Percentiles rank a stretch among this genome's conserved stretches.
phyloP scores from a whole-genome alignment of 352 stramenopile genomes.

The Phytophthora macrochlamydospora region DNA sequence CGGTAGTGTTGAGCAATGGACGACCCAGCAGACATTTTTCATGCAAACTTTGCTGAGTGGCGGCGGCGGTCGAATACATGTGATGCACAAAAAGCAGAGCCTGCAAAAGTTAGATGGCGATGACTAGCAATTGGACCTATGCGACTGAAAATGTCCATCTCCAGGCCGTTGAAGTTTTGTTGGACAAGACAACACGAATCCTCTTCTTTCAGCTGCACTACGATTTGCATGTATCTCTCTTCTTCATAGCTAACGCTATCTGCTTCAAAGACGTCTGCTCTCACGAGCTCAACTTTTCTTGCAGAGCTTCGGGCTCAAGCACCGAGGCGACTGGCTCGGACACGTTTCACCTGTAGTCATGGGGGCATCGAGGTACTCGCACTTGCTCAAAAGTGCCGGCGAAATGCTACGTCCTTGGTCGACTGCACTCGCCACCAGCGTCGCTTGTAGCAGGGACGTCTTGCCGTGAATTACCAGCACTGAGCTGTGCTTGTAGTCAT shows the following conservation, averaged over 20 bases:
- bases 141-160: background rate
- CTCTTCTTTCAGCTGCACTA: background rate
- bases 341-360: slow-evolving; percentile 37
- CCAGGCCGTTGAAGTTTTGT: background rate
- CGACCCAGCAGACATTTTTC: background rate
- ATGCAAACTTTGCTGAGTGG: slow-evolving; percentile 1
- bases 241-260: background rate
- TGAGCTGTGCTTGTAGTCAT: background rate
- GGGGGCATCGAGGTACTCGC: slow-evolving; percentile 41
- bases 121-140: background rate
- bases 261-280: background rate
- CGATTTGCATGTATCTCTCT: background rate
- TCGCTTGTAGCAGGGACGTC: slow-evolving; percentile 18
- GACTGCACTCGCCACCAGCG: slow-evolving; percentile 10
- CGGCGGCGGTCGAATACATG: background rate
- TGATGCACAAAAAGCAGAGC: background rate
- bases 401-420: background rate
- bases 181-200: background rate
- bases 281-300: background rate
- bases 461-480: slow-evolving; percentile 40
- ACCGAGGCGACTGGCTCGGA: background rate
- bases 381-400: slow-evolving; percentile 12
- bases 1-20: background rate
- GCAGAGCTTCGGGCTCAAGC: background rate
- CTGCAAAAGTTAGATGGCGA: background rate